Percentiles rank a stretch among this genome's conserved stretches.
These are phyloP conservation scores for Kurtzmaniella natalensis DNA, from an alignment of 1,139 yeast genomes.

Conservation along the genomic window DNA sequence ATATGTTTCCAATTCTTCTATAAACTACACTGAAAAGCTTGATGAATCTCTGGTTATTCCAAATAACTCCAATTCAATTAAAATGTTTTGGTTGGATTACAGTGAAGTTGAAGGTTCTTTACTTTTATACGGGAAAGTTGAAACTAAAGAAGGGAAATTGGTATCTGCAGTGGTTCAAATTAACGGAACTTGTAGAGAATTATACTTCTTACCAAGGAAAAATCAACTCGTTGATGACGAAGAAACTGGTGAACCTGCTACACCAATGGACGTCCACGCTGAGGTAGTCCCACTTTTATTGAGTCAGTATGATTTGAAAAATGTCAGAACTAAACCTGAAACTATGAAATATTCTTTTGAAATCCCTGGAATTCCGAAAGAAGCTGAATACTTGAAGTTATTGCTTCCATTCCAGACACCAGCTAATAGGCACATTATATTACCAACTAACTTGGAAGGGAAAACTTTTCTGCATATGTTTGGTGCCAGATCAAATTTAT, in stretches of 20 bases:
- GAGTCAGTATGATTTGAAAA: slow-evolving; percentile 57
- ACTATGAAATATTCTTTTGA: slow-evolving; percentile 86
- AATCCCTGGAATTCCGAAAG: slow-evolving; percentile 71
- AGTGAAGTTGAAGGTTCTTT: slow-evolving; percentile 70
- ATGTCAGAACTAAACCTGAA: slow-evolving; percentile 67
- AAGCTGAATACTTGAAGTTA: slow-evolving; percentile 77
- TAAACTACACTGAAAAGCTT: slow-evolving; percentile 39
- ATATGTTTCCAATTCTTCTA: slow-evolving; percentile 15
- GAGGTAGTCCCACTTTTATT: slow-evolving; percentile 68
- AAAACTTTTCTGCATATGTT: slow-evolving; percentile 75
- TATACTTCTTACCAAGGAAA: slow-evolving; percentile 73
- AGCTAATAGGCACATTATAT: slow-evolving; percentile 38
- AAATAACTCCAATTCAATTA: slow-evolving; percentile 40
- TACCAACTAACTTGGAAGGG: slow-evolving; percentile 69
- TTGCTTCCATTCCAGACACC: slow-evolving; percentile 68
- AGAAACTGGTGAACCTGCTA: slow-evolving; percentile 35
- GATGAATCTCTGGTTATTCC: slow-evolving; percentile 40
- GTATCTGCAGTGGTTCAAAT: slow-evolving; percentile 81
- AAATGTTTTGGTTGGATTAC: slow-evolving; percentile 89
- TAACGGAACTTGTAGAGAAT: slow-evolving; percentile 63
- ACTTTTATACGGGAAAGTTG: slow-evolving; percentile 78
- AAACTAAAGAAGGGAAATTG: slow-evolving; percentile 51
- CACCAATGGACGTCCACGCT: slow-evolving; percentile 66
- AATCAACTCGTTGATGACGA: slow-evolving; percentile 34
- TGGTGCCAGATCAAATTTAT: slow-evolving; percentile 70